Evolutionary conservation across 176 grass and related monocot species (phyloP), one percentile per base, ranked within the genome.

Genomic region (Lolium multiflorum): DNA sequence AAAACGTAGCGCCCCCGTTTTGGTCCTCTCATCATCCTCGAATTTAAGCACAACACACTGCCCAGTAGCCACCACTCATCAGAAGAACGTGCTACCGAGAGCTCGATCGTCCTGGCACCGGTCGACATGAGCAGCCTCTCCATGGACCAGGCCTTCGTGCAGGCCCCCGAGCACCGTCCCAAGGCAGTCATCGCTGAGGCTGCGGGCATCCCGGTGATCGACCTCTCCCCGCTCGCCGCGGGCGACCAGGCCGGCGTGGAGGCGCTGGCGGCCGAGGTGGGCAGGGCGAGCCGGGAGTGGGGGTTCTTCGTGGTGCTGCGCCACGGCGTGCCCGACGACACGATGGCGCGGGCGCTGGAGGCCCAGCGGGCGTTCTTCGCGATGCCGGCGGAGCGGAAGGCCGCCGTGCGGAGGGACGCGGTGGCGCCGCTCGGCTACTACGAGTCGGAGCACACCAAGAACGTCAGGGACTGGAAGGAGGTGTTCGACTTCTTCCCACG

Each of bases 391-490:
- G 91, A 90, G 64, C 37, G 75, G 9, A 93, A 88, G 85, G 72
- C 37, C 14, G 81, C 67, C 5, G 91, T 95, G 82, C 84, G 68
- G 79, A 25, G 89, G 82, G 80, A 79, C 85, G 95, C 92, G 85
- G 79, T 7, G 63, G 69, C 83, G 75, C 92, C 91, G 35, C 46
- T 95, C 7, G 95, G 91, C 28, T 98, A 95, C 88, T 98, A 98
- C 55, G 91, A 90, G 51, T 63, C 89, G 3, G 95, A 98, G 85
- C 91, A 92, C 84, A 98, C 95, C 44, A 95, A 95, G 82, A 98
- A 98, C 83, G 91, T 98, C 1, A 77, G 93, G 91, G 95, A 98
- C 78, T 98, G 95, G 95, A 98, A 98, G 89, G 95, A 98, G 87
- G 95, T 95, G 71, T 92, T 90, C 75, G 95, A 98, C 46, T 21